These are phyloP conservation scores for Linum trigynum DNA, from an alignment of 345 rosid species.

Conservation along the genomic window DNA sequence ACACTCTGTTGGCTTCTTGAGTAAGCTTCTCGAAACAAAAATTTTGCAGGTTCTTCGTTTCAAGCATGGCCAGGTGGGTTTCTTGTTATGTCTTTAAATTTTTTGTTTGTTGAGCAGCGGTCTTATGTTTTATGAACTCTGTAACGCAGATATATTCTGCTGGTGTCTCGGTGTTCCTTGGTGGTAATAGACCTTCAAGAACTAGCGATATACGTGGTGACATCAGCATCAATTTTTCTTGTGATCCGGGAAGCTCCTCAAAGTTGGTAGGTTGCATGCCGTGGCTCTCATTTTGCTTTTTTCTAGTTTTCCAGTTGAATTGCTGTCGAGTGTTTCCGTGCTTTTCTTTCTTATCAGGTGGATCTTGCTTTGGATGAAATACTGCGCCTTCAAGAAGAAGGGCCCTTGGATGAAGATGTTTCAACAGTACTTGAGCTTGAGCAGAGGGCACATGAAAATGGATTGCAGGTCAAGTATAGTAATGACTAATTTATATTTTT, in stretches of 20 bases:
- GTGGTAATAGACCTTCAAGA: constrained; percentile 82
- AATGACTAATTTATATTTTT: not conserved
- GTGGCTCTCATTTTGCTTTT: not conserved
- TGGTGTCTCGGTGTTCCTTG: constrained; percentile 73
- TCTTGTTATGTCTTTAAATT: constrained; percentile 4
- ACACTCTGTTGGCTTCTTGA: constrained; percentile 57
- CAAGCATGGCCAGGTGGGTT: constrained; percentile 74
- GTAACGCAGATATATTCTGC: constrained; percentile 66
- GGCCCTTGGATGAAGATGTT: constrained; percentile 63
- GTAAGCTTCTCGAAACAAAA: constrained; percentile 81
- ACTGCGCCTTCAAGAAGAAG: constrained; percentile 67
- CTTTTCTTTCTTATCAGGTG: constrained; percentile 37
- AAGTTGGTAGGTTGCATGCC: constrained; percentile 41
- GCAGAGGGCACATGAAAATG: constrained; percentile 90
- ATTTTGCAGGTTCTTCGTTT: constrained; percentile 81
- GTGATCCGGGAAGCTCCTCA: constrained; percentile 83
- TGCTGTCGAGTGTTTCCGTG: not conserved
- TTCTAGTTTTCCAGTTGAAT: not conserved
- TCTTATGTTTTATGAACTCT: constrained; percentile 12
- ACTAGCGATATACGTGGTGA: constrained; percentile 80
- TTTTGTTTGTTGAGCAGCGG: constrained; percentile 9
- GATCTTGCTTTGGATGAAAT: constrained; percentile 84
- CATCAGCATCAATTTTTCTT: constrained; percentile 71
- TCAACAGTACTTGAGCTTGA: constrained; percentile 76
- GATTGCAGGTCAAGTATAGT: constrained; percentile 54